These are phyloP conservation scores for Lathyrus sativus DNA, from an alignment of 306 rosid species.

Conservation along the genomic window DNA sequence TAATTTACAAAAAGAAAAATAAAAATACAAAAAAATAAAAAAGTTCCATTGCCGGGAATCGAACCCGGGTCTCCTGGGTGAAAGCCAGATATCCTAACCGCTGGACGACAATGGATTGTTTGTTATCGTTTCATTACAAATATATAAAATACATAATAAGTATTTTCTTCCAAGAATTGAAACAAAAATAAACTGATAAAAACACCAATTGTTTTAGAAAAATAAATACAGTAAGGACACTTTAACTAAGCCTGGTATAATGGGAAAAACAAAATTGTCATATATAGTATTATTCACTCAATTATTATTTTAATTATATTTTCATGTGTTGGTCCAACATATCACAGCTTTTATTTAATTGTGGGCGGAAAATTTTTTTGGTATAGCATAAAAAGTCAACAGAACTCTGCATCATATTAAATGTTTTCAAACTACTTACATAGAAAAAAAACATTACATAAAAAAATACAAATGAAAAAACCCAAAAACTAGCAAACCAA, in stretches of 20 bases:
- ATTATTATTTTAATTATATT: not conserved
- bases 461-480: too few relatives aligned
- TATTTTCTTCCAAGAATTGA: too few relatives aligned
- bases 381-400: constrained; percentile 42
- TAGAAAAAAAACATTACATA: constrained; percentile 17
- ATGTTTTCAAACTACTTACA: constrained; percentile 29
- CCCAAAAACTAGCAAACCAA: constrained; percentile 21
- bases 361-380: constrained; percentile 12
- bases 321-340: not conserved
- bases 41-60: constrained; percentile 88
- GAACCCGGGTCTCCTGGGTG: constrained; percentile 99
- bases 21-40: not conserved
- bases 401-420: not conserved
- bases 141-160: too few relatives aligned
- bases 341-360: not conserved
- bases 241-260: constrained; percentile 42
- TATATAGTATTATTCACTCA: not conserved
- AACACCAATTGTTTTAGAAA: not conserved
- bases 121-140: too few relatives aligned
- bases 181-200: not conserved
- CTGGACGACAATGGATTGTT: constrained; percentile 84
- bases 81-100: constrained; percentile 99
- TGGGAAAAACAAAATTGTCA: constrained; percentile 1
- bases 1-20: too few relatives aligned
- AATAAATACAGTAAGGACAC: not conserved